Evolutionary conservation across 2,329 filamentous ascomycete genomes (phyloP).

Genomic region (Cryphonectria parasitica): DNA sequence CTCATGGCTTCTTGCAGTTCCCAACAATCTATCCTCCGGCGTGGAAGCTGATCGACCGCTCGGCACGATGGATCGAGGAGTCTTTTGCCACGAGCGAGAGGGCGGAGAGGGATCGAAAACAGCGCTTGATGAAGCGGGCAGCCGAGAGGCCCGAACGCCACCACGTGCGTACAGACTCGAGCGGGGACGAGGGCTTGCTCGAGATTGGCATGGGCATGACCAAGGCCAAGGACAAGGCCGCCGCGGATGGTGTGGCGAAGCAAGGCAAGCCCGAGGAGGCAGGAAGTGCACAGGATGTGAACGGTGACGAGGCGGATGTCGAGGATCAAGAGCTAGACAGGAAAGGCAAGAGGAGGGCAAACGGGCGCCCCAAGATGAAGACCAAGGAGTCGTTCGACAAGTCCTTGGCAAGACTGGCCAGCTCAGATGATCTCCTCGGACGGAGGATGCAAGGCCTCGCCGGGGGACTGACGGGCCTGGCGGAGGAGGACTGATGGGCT

Average conservation of each 20-base stretch:
- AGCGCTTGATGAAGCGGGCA: slow-evolving; percentile 27
- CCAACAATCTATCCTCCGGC: slow-evolving; percentile 85
- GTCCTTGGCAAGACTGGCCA: slow-evolving; percentile 58
- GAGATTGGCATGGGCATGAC: slow-evolving; percentile 83
- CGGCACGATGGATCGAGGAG: slow-evolving; percentile 79
- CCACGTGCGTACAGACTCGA: slow-evolving; percentile 60
- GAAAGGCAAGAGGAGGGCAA: slow-evolving; percentile 37
- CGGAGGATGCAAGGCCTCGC: slow-evolving; percentile 63
- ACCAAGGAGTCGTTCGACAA: slow-evolving; percentile 42
- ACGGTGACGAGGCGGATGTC: slow-evolving; percentile 34
- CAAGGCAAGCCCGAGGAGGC: slow-evolving; percentile 33
- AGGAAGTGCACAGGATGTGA: slow-evolving; percentile 33
- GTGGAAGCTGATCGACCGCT: slow-evolving; percentile 83
- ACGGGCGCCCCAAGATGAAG: slow-evolving; percentile 34
- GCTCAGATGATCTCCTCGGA: slow-evolving; percentile 60
- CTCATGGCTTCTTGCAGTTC: slow-evolving; percentile 93
- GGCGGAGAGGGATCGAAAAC: slow-evolving; percentile 40
- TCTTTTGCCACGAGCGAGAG: slow-evolving; percentile 64
- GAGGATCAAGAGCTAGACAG: slow-evolving; percentile 30
- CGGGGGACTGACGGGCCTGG: slow-evolving; percentile 54
- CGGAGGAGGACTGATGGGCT: slow-evolving; percentile 41
- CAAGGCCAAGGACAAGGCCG: slow-evolving; percentile 39
- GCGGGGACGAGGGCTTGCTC: slow-evolving; percentile 81
- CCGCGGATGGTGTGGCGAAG: slow-evolving; percentile 28
- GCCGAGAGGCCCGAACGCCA: slow-evolving; percentile 44